A percentile compares a stretch with the other conserved stretches of the same genome.
phyloP scores from a whole-genome alignment of 1,284 basidiomycete species.

The Cutaneotrichosporon mucoides region DNA sequence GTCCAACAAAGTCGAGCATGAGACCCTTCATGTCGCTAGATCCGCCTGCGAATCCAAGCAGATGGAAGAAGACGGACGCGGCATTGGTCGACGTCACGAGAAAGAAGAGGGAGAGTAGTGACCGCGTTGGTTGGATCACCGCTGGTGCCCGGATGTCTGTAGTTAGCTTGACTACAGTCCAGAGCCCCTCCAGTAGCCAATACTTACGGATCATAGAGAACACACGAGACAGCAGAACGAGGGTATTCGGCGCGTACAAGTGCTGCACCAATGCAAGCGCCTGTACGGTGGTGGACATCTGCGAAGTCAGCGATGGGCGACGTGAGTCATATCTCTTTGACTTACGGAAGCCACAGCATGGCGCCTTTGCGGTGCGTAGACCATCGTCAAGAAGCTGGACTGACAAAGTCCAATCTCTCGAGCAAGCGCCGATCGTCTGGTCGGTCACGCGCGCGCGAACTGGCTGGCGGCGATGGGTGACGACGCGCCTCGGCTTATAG shows the following conservation, averaged over 20 bases:
- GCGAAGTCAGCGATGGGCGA: neutral
- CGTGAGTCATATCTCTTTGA: neutral
- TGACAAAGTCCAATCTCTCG: too few relatives aligned
- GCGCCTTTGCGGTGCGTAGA: constrained; percentile 40
- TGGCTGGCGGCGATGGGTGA: neutral
- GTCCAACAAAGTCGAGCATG: constrained; percentile 45
- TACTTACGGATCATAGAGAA: constrained; percentile 32
- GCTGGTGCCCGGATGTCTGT: constrained; percentile 35
- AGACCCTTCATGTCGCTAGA: constrained; percentile 27
- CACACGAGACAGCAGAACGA: constrained; percentile 37
- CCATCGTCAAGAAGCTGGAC: constrained; percentile 22
- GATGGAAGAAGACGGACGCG: constrained; percentile 33
- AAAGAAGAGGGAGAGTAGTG: constrained; percentile 28
- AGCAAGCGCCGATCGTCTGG: neutral
- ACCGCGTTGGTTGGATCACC: constrained; percentile 35
- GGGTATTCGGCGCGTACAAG: constrained; percentile 40
- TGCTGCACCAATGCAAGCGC: constrained; percentile 39
- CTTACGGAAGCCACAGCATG: constrained; percentile 41
- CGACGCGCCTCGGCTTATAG: neutral
- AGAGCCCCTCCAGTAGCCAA: neutral
- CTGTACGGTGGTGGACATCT: constrained; percentile 36
- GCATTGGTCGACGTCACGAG: constrained; percentile 32
- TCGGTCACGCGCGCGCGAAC: neutral
- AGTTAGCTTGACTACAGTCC: neutral
- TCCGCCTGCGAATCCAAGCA: neutral